Base-by-base conservation (phyloP, 352 stramenopile species). In the Phytophthora gonapodyides region DNA sequence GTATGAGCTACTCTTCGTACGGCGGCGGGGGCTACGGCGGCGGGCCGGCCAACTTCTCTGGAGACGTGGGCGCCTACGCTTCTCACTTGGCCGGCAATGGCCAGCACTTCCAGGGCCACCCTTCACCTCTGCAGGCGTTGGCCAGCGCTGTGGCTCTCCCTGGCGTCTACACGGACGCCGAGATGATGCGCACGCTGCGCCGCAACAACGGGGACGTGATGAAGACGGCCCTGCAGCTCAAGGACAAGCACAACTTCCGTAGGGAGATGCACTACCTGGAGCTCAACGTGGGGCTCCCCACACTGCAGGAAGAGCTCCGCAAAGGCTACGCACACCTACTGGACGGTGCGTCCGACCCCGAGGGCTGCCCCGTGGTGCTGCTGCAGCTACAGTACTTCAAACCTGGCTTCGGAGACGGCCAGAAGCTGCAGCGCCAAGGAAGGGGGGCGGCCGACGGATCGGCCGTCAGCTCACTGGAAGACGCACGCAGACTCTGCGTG, bases 311-410 rank as follows among this genome's bases (percentile, higher is more conserved):
- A 37, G 83, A 93, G 61, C 60, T 91, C 15, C 76, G 77, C 42
- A 93, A 91, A 59, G 81, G 82, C 11, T 93, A 93, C 59, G 78
- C 78, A n/a, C 81, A 90, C 47, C 67, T 91, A 19, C 63, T 93
- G 2, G 78, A 89, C 49, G 65, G 80, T 13, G 78, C 80, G n/a
- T 49, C 59, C 15, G 77, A 89, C 49, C 67, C 64, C 27, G 52
- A 76, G 35, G 76, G 82, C 15, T 84, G 77, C 41, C 81, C 81
- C 10, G 57, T 89, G 7, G 63, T 93, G 24, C 36, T 93, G 45
- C 62, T 93, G 35, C 66, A 84, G 53, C 71, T 88, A 33, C 74
- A 81, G 56, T 64, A 80, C 61, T 93, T 93, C 36, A 80, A 81
- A 57, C 81, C 81, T 41, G 71, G 70, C 38, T 89, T 89, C 35